Evolutionary conservation across 495 filamentous ascomycete species (phyloP).

Genomic region (Tuber melanosporum): DNA sequence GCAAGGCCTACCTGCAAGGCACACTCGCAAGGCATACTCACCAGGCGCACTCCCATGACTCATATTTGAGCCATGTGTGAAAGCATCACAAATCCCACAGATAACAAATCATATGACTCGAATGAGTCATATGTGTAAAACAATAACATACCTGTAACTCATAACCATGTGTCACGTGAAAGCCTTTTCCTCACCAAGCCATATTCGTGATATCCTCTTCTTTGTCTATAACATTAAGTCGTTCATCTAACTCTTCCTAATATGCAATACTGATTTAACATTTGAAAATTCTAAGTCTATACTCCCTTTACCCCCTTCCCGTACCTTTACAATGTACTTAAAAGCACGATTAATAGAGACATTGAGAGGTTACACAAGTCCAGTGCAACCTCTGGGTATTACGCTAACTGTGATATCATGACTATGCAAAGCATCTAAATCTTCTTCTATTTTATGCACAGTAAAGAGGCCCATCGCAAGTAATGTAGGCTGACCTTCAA

Average conservation of each 20-base stretch:
- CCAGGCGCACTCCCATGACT: no score
- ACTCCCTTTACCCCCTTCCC: background rate
- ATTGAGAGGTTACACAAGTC: slow-evolving; percentile 2
- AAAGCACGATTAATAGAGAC: background rate
- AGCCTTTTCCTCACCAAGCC: no score
- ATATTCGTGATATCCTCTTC: no score
- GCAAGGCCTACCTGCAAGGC: no score
- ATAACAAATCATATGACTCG: no score
- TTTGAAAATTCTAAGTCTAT: background rate
- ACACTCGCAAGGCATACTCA: no score
- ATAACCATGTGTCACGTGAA: no score
- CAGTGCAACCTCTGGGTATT: background rate
- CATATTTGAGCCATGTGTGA: no score
- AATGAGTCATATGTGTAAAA: no score
- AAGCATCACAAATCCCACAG: no score
- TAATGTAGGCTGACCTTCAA: background rate
- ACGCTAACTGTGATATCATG: background rate
- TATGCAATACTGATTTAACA: background rate
- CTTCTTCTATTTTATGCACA: background rate
- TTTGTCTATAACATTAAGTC: background rate
- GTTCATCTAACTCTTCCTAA: background rate
- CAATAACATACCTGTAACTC: no score
- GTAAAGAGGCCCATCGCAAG: background rate
- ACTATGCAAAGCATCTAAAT: background rate
- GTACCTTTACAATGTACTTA: background rate